Conservation (phyloP, 441 rosid genomes). For the Arabidopsis lyrata region DNA sequence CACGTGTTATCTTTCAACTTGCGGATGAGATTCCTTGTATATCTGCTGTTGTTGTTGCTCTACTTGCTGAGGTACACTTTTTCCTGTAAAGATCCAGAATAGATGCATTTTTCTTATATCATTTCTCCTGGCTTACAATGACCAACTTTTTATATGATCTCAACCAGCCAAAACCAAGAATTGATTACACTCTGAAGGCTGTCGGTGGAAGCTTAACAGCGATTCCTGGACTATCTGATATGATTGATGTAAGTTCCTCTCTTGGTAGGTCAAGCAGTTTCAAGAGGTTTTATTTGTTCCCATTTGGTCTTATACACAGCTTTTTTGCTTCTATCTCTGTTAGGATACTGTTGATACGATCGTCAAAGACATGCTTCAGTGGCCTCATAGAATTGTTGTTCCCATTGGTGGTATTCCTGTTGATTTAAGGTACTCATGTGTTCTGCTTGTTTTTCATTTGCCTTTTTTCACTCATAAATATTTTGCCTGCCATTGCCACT, state of each 20-base stretch:
- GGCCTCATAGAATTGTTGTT: slow-evolving; percentile 98
- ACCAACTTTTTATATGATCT: slow-evolving; percentile 37
- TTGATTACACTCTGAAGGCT: slow-evolving; percentile 92
- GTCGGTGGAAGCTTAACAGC: slow-evolving; percentile 98
- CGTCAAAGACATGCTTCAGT: slow-evolving; percentile 90
- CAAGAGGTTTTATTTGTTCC: neutral
- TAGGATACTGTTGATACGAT: slow-evolving; percentile 91
- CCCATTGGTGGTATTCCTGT: slow-evolving; percentile 94
- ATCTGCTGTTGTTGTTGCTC: slow-evolving; percentile 94
- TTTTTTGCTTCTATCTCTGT: slow-evolving; percentile 35
- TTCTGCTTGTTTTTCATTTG: slow-evolving; percentile 21
- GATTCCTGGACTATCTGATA: slow-evolving; percentile 92
- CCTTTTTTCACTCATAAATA: neutral
- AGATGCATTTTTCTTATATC: slow-evolving; percentile 11
- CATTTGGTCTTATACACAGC: slow-evolving; percentile 13
- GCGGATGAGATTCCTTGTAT: slow-evolving; percentile 98
- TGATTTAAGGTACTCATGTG: slow-evolving; percentile 72
- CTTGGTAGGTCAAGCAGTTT: slow-evolving; percentile 14
- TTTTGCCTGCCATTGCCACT: slow-evolving; percentile 18
- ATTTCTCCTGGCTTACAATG: slow-evolving; percentile 22
- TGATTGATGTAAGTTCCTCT: slow-evolving; percentile 82
- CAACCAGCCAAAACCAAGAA: slow-evolving; percentile 95
- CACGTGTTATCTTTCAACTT: slow-evolving; percentile 95
- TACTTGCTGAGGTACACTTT: slow-evolving; percentile 82
- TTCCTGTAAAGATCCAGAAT: slow-evolving; percentile 1